Conservation (phyloP, 352 stramenopile genomes). For the Thraustochytrium striatum region DNA sequence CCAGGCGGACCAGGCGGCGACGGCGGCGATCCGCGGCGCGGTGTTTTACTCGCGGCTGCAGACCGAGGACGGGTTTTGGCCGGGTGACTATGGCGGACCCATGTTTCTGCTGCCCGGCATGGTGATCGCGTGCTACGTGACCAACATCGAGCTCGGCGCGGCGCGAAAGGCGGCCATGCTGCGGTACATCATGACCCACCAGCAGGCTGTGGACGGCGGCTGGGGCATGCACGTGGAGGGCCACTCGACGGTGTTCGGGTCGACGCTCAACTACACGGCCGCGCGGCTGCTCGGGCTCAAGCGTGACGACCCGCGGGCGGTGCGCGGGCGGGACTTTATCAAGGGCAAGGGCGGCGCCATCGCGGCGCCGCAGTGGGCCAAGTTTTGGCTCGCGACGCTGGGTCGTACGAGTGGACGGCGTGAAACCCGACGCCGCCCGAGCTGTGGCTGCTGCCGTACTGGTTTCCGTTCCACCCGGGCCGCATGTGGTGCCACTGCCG, state of each 20-base stretch:
- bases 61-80: constrained; percentile 75
- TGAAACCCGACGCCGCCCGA: constrained; percentile 75
- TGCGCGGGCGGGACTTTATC: constrained; percentile 62
- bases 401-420: constrained; percentile 73
- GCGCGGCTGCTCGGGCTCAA: constrained; percentile 66
- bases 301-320: constrained; percentile 54
- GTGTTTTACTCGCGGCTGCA: constrained; percentile 78
- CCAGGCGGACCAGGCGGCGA: constrained; percentile 18
- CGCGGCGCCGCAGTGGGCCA: constrained; percentile 76
- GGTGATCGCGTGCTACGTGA: constrained; percentile 69
- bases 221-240: constrained; percentile 86
- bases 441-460: constrained; percentile 82
- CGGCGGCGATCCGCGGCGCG: constrained; percentile 1
- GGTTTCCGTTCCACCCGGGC: constrained; percentile 82
- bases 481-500: constrained; percentile 82
- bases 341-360: constrained; percentile 68
- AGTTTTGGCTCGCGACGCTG: constrained; percentile 80
- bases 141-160: constrained; percentile 54
- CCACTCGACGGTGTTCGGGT: constrained; percentile 82
- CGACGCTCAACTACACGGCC: constrained; percentile 73
- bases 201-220: constrained; percentile 73
- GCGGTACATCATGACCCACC: constrained; percentile 75
- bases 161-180: constrained; percentile 57
- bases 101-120: constrained; percentile 82
- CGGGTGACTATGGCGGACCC: constrained; percentile 81